phyloP scores from a whole-genome alignment of 208 protist species.

The Wallacemonas collosoma region DNA sequence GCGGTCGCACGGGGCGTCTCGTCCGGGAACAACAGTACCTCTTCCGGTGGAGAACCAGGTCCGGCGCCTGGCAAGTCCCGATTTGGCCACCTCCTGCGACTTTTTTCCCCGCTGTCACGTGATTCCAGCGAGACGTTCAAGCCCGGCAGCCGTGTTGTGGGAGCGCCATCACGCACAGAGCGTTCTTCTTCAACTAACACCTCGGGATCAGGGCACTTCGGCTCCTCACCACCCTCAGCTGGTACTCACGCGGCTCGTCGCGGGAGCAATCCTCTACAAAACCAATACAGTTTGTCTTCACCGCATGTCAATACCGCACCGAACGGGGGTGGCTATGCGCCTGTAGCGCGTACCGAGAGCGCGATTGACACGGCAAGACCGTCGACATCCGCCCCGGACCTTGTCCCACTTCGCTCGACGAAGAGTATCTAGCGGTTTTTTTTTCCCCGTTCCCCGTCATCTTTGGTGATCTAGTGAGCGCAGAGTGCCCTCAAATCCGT shows the following conservation, averaged over 20 bases:
- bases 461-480: no score
- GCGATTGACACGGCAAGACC: not conserved
- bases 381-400: not conserved
- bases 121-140: slow-evolving; percentile 6
- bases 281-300: not conserved
- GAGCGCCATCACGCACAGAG: not conserved
- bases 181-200: not conserved
- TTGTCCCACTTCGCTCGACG: not conserved
- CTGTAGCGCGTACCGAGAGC: not conserved
- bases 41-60: not conserved
- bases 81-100: slow-evolving; percentile 3
- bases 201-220: not conserved
- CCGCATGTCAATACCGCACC: not conserved
- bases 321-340: not conserved
- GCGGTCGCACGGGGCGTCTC: not conserved
- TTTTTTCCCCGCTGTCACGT: slow-evolving; percentile 1
- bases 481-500: no score
- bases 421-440: not conserved
- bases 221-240: not conserved
- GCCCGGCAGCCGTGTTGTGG: not conserved
- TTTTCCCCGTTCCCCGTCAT: no score
- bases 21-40: not conserved
- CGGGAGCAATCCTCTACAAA: not conserved
- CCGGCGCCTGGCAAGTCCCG: not conserved
- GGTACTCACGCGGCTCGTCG: not conserved